Conservation (phyloP, 108 stramenopile species). For the Skeletonema costatum region DNA sequence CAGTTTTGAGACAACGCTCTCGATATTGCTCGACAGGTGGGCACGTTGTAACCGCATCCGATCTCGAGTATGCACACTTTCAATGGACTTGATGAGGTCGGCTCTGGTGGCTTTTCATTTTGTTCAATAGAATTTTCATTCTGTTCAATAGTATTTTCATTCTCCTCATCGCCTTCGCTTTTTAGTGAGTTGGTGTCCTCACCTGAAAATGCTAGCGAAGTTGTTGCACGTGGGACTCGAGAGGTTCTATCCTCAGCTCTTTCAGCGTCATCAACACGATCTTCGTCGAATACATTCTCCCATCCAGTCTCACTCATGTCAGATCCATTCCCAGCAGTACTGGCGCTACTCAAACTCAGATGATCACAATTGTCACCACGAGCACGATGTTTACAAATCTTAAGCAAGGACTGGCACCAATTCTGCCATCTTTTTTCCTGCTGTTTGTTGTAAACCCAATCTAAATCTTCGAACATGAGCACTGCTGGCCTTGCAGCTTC, state of each 20-base stretch:
- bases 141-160: not conserved
- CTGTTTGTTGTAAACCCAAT: constrained; percentile 30
- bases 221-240: not conserved
- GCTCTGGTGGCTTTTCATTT: not conserved
- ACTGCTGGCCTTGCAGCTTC: constrained; percentile 40
- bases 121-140: not conserved
- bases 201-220: not conserved
- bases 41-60: constrained; percentile 59
- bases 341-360: not conserved
- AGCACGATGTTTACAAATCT: constrained; percentile 28
- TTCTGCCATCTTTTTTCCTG: constrained; percentile 34
- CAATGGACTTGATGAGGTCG: not conserved
- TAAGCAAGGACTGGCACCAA: constrained; percentile 36
- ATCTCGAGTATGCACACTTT: constrained; percentile 57
- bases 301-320: constrained; percentile 4
- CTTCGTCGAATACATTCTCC: constrained; percentile 4
- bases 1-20: constrained; percentile 11
- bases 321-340: not conserved
- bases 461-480: constrained; percentile 46
- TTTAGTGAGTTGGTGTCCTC: not conserved
- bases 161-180: not conserved
- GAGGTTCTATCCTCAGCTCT: not conserved
- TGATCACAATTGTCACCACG: not conserved
- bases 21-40: constrained; percentile 41
- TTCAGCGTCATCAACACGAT: not conserved